Percentiles rank a stretch among this genome's conserved stretches.
Conservation (phyloP, 2,329 filamentous ascomycete genomes). For the Laburnicola sp. region DNA sequence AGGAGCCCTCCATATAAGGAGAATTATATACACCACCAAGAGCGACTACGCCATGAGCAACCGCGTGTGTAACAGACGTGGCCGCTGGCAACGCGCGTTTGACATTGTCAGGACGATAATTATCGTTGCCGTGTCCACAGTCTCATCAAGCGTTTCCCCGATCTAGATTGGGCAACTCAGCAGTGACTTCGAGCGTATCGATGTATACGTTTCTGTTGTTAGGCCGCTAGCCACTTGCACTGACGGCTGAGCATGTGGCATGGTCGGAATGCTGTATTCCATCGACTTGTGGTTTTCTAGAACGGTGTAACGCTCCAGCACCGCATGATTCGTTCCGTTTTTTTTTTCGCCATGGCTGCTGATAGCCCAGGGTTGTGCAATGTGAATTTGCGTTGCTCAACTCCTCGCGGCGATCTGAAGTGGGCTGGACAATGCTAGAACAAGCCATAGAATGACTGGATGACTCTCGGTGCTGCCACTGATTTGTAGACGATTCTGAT, state of each 20-base stretch:
- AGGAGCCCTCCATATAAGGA: too few species aligned
- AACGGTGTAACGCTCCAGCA: background rate
- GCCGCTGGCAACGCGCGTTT: background rate
- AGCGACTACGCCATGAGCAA: background rate
- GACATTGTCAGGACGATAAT: background rate
- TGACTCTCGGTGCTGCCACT: too few species aligned
- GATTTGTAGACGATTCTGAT: too few species aligned
- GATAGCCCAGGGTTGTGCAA: too few species aligned
- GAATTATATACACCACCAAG: background rate
- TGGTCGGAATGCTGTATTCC: background rate
- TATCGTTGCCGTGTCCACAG: background rate
- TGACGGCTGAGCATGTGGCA: background rate
- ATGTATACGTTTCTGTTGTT: background rate
- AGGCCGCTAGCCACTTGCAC: too few species aligned
- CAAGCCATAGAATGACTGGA: too few species aligned
- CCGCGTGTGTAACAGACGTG: background rate
- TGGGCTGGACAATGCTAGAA: too few species aligned
- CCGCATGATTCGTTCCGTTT: too few species aligned
- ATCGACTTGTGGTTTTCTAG: conserved; percentile 4
- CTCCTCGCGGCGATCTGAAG: too few species aligned
- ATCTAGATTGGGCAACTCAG: too few species aligned
- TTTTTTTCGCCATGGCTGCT: too few species aligned
- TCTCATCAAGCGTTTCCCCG: background rate
- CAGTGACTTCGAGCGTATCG: background rate
- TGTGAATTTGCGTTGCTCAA: too few species aligned